Base-by-base conservation (phyloP, 2,329 filamentous ascomycete genomes). In the Cyclaneusma minus region DNA sequence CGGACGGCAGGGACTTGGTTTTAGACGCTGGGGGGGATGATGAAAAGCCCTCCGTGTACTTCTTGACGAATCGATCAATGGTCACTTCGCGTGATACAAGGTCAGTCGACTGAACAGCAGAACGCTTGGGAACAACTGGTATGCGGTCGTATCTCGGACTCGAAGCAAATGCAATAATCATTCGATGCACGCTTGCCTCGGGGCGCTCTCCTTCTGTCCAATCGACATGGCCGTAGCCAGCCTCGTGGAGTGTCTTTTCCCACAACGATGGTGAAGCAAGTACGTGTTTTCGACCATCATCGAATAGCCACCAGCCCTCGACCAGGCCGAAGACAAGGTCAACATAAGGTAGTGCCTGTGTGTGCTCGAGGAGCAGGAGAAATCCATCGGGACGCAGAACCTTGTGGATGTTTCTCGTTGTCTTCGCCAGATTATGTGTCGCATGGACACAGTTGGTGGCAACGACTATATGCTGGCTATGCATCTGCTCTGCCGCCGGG, bases 271-370 rank as follows among this genome's bases (percentile, higher is more conserved):
- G 12, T 13, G 18, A 15, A 6, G 29, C 39, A 33, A 29, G 29
- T 17, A 47, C 48, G 31, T 52, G 48, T 5, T 32, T 36, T 1
- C 50, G 45, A 3, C 46, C 49, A 25, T 54, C 49, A n/a, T 50
- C 43, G 15, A 50, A 51, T 3, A 50, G 34, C 50, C 50, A 52
- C 50, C 50, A 53, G 4, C 50, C 50, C 12, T 48, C 47, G 9
- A 52, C 38, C 5, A 48, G 28, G 2, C 50, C 50, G 25, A 49
- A 50, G 1, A 50, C 36, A 3, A 51, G 24, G 27, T 51, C 48
- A 11, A 50, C 36, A 16, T 40, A 47, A 24, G 35, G 38, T 4
- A 48, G 25, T 4, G 35, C 35, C 6, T 32, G 24, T 3, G 42
- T 50, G 36, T 49, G 47, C 27, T 52, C 49, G 3, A 49, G 27